phyloP scores from a whole-genome alignment of 768 basidiomycete species.

The Hemileccinum rubropunctum region DNA sequence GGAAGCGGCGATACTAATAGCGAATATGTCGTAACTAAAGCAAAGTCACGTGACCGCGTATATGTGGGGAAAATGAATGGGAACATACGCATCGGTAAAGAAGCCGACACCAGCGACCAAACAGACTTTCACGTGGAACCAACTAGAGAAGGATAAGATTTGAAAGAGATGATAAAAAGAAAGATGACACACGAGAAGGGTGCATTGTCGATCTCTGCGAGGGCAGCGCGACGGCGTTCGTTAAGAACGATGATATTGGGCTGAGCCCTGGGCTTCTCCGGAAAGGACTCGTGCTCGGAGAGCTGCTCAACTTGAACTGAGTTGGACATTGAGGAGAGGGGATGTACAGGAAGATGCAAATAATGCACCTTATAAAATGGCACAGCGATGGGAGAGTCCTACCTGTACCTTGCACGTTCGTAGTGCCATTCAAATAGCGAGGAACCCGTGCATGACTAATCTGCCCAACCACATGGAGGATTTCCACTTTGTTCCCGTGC shows the following conservation, averaged over 20 bases:
- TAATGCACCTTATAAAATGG: slow-evolving; percentile 8
- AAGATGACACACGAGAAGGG: slow-evolving; percentile 67
- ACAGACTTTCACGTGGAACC: slow-evolving; percentile 83
- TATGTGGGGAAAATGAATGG: background rate
- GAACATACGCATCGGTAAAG: slow-evolving; percentile 77
- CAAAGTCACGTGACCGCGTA: background rate
- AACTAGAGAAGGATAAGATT: slow-evolving; percentile 37
- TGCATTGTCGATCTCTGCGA: slow-evolving; percentile 86
- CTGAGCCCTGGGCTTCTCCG: slow-evolving; percentile 18
- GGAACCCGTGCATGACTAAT: background rate
- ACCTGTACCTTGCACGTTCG: slow-evolving; percentile 35
- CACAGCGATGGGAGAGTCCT: too few species aligned
- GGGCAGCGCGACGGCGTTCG: slow-evolving; percentile 73
- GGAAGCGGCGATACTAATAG: slow-evolving; percentile 79
- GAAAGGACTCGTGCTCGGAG: slow-evolving; percentile 31
- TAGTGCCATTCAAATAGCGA: too few species aligned
- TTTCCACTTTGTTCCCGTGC: too few species aligned
- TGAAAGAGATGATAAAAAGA: background rate
- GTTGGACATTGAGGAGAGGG: slow-evolving; percentile 17
- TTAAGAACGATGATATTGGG: slow-evolving; percentile 46
- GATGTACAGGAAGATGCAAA: background rate
- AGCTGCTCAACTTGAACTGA: slow-evolving; percentile 14
- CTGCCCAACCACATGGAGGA: background rate
- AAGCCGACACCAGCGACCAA: slow-evolving; percentile 78
- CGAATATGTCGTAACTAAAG: slow-evolving; percentile 73